These are phyloP conservation scores for Boletus edulis DNA, from an alignment of 768 basidiomycete species.

Conservation along the genomic window DNA sequence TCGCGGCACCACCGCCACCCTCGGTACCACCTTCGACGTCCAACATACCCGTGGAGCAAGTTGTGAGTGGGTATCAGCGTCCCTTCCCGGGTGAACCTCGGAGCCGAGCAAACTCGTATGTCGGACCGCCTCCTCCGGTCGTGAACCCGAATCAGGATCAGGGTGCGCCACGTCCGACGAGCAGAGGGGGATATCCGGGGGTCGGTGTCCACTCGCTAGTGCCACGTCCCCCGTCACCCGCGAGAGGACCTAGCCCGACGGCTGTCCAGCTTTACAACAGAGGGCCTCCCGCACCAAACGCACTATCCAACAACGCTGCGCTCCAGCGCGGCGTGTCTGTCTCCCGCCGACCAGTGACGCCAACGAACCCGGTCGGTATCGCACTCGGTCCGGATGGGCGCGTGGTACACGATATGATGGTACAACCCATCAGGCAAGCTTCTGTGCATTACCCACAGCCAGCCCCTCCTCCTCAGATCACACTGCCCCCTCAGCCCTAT, in stretches of 20 bases:
- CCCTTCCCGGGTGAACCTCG: conserved; percentile 82
- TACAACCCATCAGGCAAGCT: conserved; percentile 31
- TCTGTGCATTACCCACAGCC: conserved; percentile 12
- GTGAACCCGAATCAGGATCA: conserved; percentile 29
- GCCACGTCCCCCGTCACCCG: conserved; percentile 63
- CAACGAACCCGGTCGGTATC: conserved; percentile 81
- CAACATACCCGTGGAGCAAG: conserved; percentile 65
- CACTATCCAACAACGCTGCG: background rate
- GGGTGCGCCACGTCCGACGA: conserved; percentile 50
- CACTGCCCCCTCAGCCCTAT: conserved; percentile 21
- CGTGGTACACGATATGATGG: conserved; percentile 77
- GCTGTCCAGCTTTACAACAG: conserved; percentile 11
- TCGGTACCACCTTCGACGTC: conserved; percentile 37
- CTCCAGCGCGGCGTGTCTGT: conserved; percentile 21
- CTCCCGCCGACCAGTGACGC: conserved; percentile 54
- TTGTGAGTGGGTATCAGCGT: conserved; percentile 75
- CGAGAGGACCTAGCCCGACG: conserved; percentile 25
- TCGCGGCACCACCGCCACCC: conserved; percentile 65
- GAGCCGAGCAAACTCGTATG: conserved; percentile 51
- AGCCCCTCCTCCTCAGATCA: conserved; percentile 1
- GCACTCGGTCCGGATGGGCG: conserved; percentile 75
- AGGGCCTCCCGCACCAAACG: conserved; percentile 1
- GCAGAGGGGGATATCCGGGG: conserved; percentile 70
- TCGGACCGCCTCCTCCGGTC: conserved; percentile 29
- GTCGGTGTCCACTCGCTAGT: conserved; percentile 74